phyloP scores from a whole-genome alignment of 208 protist genomes.

The Crithidia thermophila region DNA sequence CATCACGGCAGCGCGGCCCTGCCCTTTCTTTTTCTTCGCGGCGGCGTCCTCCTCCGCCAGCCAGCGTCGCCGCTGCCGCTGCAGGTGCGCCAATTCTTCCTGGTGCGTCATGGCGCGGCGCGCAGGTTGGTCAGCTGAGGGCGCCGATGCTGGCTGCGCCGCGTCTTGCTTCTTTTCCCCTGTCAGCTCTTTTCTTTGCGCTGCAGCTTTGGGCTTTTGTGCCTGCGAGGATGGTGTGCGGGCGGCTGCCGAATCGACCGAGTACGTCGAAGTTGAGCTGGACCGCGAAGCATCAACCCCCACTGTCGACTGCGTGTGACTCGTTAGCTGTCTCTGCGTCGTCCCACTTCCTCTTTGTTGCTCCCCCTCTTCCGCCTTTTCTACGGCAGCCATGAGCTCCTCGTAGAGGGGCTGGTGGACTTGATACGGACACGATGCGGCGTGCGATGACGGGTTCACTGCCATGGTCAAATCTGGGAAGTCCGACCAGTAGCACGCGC shows the following conservation, averaged over 20 bases:
- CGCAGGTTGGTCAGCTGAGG: neutral
- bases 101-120: neutral
- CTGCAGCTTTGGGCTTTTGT: too few relatives aligned
- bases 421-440: constrained; percentile 58
- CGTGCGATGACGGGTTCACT: constrained; percentile 73
- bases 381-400: constrained; percentile 3
- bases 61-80: constrained; percentile 7
- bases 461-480: constrained; percentile 60
- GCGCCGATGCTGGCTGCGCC: too few relatives aligned
- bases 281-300: too few relatives aligned
- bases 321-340: too few relatives aligned
- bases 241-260: too few relatives aligned
- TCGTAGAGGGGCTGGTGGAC: constrained; percentile 37
- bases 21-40: neutral
- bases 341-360: too few relatives aligned
- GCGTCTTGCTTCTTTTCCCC: too few relatives aligned
- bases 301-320: too few relatives aligned
- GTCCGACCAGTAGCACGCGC: constrained; percentile 50
- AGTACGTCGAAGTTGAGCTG: too few relatives aligned
- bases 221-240: too few relatives aligned
- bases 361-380: too few relatives aligned
- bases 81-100: neutral
- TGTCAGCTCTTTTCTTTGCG: too few relatives aligned
- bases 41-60: constrained; percentile 10
- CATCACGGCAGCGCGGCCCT: constrained; percentile 25